Base-by-base conservation (phyloP, 495 filamentous ascomycete species). In the Annulohypoxylon nitens region DNA sequence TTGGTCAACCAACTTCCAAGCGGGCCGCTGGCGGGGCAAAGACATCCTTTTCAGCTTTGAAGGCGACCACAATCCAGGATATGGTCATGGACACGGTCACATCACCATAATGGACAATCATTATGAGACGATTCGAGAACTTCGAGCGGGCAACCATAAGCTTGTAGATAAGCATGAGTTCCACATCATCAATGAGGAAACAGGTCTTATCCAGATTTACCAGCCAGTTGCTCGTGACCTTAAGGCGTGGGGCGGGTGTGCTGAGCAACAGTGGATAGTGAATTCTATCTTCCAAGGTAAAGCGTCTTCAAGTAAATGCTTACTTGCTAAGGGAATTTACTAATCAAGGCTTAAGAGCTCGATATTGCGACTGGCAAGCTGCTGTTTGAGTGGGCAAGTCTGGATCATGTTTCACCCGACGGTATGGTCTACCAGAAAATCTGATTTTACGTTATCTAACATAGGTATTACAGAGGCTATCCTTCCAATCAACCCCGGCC, bases 101-200 rank as follows among this genome's bases (percentile, higher is more conserved):
- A 78, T 81, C 23, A 86, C 84, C 0, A 81, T 87, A 59, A 68
- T 88, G 64, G 80, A 88, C 50, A 82, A 86, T 75, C 80, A 83
- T 53, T 87, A 88, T 57, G 86, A 87, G 78, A 87, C 86, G 0
- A 84, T 87, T 58, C 82, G 83, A 5, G 85, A 87, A 69, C 78
- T 88, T 25, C 81, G 85, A 8, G 85, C 85, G 1, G 86, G 84
- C 0, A 85, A 86, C 57, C 85, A 86, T 75, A 86, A 85, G 71
- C 73, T 87, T 14, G 83, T 83, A 18, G 84, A 87, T 67, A 86
- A 86, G 76, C 86, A 88, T 67, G 85, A 88, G 73, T 87, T 87
- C 54, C 83, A 85, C 75, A 69, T 88, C 20, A 74, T 86, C 67
- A 79, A 85, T 70, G 79, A 87, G 41, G 78, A 85, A 14, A 90